These are phyloP conservation scores for Postia placenta DNA, from an alignment of 768 basidiomycete genomes.

Conservation along the genomic window DNA sequence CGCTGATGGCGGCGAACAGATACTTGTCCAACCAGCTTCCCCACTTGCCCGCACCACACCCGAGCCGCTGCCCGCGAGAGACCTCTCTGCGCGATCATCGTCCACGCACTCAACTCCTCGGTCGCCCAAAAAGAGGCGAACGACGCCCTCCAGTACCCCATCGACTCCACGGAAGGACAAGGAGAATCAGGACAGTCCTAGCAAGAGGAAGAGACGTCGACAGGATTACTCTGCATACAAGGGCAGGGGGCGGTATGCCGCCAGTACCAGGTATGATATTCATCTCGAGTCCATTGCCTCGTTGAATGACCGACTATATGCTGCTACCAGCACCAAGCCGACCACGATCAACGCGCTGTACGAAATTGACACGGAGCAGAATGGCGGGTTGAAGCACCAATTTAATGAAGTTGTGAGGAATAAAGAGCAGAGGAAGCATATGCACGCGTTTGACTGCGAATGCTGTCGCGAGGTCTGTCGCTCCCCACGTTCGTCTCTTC, in stretches of 20 bases:
- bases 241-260: slow-evolving; percentile 15
- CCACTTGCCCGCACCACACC: not conserved
- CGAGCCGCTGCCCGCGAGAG: not conserved
- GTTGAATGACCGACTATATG: slow-evolving; percentile 38
- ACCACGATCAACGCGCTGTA: slow-evolving; percentile 58
- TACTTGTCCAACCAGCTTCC: too few relatives aligned
- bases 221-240: slow-evolving; percentile 15
- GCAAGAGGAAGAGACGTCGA: slow-evolving; percentile 1
- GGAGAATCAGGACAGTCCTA: slow-evolving; percentile 7
- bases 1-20: too few relatives aligned
- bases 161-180: not conserved
- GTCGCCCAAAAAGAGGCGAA: not conserved
- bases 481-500: not conserved
- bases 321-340: slow-evolving; percentile 30
- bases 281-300: slow-evolving; percentile 31
- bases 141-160: not conserved
- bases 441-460: slow-evolving; percentile 78
- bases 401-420: slow-evolving; percentile 75
- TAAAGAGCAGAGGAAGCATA: slow-evolving; percentile 51
- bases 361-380: slow-evolving; percentile 58
- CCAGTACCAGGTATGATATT: slow-evolving; percentile 10
- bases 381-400: slow-evolving; percentile 59
- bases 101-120: not conserved
- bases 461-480: slow-evolving; percentile 72
- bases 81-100: not conserved